A percentile compares a stretch with the other conserved stretches of the same genome.
Evolutionary conservation across 768 basidiomycete genomes (phyloP).

Genomic region (Auriscalpium vulgare): DNA sequence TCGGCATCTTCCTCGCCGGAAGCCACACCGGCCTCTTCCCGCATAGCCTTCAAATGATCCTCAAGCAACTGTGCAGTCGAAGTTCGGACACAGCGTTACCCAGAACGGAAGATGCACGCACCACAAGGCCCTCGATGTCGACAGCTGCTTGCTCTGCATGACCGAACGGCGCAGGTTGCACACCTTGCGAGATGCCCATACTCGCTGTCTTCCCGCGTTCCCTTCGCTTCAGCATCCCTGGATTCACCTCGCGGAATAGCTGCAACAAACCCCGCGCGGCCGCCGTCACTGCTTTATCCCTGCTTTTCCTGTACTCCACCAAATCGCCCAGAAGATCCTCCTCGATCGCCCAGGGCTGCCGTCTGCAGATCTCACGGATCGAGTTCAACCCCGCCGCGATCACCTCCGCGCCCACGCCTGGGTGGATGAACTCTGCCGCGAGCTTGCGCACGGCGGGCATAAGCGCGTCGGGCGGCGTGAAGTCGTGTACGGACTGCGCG

Average conservation of each 20-base stretch:
- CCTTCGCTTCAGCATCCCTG: constrained; percentile 79
- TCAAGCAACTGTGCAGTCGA: constrained; percentile 60
- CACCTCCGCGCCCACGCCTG: constrained; percentile 92
- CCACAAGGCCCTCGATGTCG: constrained; percentile 85
- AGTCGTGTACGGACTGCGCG: constrained; percentile 90
- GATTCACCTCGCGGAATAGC: constrained; percentile 94
- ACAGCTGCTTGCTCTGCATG: constrained; percentile 65
- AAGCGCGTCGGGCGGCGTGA: constrained; percentile 89
- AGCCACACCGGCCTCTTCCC: constrained; percentile 46
- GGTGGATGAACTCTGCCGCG: constrained; percentile 94
- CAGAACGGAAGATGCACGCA: constrained; percentile 30
- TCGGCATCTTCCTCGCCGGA: constrained; percentile 40
- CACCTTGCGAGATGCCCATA: constrained; percentile 60
- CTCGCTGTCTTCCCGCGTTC: constrained; percentile 91
- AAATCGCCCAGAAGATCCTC: constrained; percentile 88
- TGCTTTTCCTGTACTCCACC: constrained; percentile 91
- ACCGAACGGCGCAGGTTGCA: constrained; percentile 73
- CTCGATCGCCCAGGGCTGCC: constrained; percentile 97
- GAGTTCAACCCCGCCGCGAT: constrained; percentile 95
- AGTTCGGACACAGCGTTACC: neutral
- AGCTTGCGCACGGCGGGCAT: constrained; percentile 86
- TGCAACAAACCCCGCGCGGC: constrained; percentile 82
- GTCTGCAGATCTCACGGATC: constrained; percentile 86
- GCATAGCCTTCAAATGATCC: constrained; percentile 69
- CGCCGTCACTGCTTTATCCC: constrained; percentile 89